Evolutionary conservation across 2,329 filamentous ascomycete species (phyloP).

Genomic region (Venturia aucupariae): DNA sequence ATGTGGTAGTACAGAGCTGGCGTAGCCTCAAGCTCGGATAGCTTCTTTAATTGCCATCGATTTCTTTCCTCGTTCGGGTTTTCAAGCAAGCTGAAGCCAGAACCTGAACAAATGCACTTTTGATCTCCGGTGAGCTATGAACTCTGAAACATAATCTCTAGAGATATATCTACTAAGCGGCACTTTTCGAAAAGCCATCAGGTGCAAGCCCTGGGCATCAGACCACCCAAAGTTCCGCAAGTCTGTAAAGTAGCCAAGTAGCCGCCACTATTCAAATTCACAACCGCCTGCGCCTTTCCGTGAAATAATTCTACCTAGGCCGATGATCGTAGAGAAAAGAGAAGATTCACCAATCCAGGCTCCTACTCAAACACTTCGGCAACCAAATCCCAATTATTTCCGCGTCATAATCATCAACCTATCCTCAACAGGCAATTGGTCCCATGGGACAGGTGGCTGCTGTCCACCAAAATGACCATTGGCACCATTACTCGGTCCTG

Average conservation of each 20-base stretch:
- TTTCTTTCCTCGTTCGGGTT: too few relatives aligned
- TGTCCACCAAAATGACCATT: not conserved
- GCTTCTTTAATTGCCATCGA: too few relatives aligned
- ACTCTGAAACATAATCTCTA: not conserved
- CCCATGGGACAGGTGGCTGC: not conserved
- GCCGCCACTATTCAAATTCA: not conserved
- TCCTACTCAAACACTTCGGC: not conserved
- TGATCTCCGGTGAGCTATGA: not conserved
- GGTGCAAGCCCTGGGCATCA: not conserved
- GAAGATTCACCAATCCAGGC: not conserved
- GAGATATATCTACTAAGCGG: not conserved
- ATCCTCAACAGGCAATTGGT: constrained; percentile 1
- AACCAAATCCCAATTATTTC: not conserved
- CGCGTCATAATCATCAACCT: not conserved
- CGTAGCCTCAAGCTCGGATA: too few relatives aligned
- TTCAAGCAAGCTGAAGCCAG: too few relatives aligned
- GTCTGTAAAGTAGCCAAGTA: not conserved
- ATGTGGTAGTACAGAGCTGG: too few relatives aligned
- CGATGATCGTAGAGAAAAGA: not conserved
- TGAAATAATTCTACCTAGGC: not conserved
- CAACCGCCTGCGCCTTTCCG: not conserved
- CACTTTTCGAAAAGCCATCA: not conserved
- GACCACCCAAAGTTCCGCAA: not conserved
- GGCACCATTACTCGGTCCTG: not conserved
- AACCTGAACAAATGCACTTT: not conserved